Base-by-base conservation (phyloP, 2,329 filamentous ascomycete species). In the Fusarium sp. region DNA sequence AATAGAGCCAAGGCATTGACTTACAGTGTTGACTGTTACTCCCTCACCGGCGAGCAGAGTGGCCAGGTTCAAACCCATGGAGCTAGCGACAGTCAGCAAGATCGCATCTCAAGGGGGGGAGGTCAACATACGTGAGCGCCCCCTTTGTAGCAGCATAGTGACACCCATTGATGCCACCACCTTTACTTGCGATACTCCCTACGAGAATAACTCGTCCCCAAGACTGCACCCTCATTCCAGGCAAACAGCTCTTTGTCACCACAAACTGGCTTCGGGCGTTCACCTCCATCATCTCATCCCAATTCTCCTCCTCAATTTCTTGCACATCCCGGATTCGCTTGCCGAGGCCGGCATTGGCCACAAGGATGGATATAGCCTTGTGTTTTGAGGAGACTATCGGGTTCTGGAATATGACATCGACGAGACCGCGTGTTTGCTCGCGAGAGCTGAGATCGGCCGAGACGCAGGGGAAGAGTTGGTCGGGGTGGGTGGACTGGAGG, bases 121-220 rank as follows among this genome's bases (percentile, higher is more conserved):
- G 2, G 5, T 4, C 2, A 13, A 57, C 72, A 47, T 27, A 79
- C 74, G 73, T 77, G 3, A 81, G 45, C 6, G 81, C 80, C 0
- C 81, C 80, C 40, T 82, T 82, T 3, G 80, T 80, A 1, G 81
- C 80, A 0, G 80, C 80, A n/a, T 82, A 82, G 14, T 82, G 81
- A 8, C 81, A 82, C 0, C 81, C 81, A 10, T 82, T 82, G 6
- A 82, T 81, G 0, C 81, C 81, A 2, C 81, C 81, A 1, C 81
- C 81, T 2, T 71, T 71, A 36, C 81, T 81, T 5, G 81, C 79
- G 18, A 82, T 82, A 57, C 81, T 82, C 7, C 81, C 81, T 0
- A 82, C 73, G 4, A 82, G 69, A 40, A 82, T 77, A 1, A 82
- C 76, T 0, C 81, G 70, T 0, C 81, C 81, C 81, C 81, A 82